These are phyloP conservation scores for Rhizophagus clarus DNA, from an alignment of 192 early-diverging fungal species.

Conservation along the genomic window DNA sequence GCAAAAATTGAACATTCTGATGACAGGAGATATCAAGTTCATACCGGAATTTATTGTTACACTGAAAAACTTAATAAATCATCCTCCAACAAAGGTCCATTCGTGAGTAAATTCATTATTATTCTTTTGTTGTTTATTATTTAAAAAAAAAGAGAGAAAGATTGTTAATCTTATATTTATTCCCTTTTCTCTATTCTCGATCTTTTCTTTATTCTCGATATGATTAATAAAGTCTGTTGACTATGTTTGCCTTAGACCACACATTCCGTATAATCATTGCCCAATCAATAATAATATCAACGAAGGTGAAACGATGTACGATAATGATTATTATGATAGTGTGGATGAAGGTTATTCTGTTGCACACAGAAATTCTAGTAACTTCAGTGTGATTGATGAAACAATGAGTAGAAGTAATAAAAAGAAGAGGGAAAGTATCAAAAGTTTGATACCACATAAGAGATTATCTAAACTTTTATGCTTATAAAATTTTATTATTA, in stretches of 20 bases:
- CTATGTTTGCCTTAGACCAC: constrained; percentile 10
- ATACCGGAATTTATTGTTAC: constrained; percentile 14
- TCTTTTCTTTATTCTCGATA: too few relatives aligned
- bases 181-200: too few relatives aligned
- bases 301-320: background rate
- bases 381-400: background rate
- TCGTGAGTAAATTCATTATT: constrained; percentile 1
- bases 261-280: constrained; percentile 4
- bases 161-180: background rate
- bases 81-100: background rate
- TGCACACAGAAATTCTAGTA: background rate
- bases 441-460: background rate
- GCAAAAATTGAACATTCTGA: constrained; percentile 2
- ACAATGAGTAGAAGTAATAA: background rate
- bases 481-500: background rate
- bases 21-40: constrained; percentile 21
- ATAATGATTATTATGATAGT: background rate
- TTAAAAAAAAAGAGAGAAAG: background rate
- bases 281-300: background rate
- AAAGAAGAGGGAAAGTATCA: background rate
- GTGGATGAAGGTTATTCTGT: background rate
- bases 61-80: background rate
- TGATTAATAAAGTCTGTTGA: constrained; percentile 9
- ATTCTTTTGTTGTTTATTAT: background rate
- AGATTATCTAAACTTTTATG: background rate